These are phyloP conservation scores for Helianthus annuus DNA, from an alignment of 129 eudicot species.

Conservation along the genomic window HanXRQr2.0-SUNRISE NC_035449.2:2595161-2595660, in stretches of 20 bases:
- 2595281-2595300: slow-evolving; percentile 30
- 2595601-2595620: too few relatives aligned
- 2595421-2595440: slow-evolving; percentile 11
- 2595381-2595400: neutral
- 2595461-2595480: neutral
- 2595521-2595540: too few relatives aligned
- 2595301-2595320: slow-evolving; percentile 31
- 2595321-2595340: slow-evolving; percentile 22
- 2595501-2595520: too few relatives aligned
- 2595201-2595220: neutral
- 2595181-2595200: too few relatives aligned
- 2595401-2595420: slow-evolving; percentile 1
- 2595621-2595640: too few relatives aligned
- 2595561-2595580: too few relatives aligned
- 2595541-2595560: too few relatives aligned
- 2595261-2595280: slow-evolving; percentile 24
- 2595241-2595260: neutral
- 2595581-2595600: too few relatives aligned
- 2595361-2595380: slow-evolving; percentile 20
- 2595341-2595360: slow-evolving; percentile 9
- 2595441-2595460: slow-evolving; percentile 7
- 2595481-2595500: too few relatives aligned
- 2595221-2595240: neutral
- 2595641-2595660: too few relatives aligned
- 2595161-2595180: too few relatives aligned